phyloP scores from a whole-genome alignment of 495 filamentous ascomycete genomes.

The Viridothelium virens region DNA sequence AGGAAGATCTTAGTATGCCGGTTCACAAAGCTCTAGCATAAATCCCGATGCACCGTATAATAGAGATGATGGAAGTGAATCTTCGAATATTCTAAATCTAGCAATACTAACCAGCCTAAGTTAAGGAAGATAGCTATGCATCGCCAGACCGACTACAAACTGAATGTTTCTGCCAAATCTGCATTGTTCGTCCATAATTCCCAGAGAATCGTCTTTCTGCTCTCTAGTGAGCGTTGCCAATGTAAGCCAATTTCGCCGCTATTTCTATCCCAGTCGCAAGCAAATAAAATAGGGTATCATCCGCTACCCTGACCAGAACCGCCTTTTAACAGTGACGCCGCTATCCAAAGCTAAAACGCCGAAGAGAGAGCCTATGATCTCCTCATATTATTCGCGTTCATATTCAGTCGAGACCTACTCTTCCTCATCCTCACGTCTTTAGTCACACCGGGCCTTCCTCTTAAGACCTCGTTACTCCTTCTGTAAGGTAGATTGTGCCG shows the following conservation, averaged over 20 bases:
- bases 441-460: neutral
- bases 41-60: too few species aligned
- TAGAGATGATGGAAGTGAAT: too few species aligned
- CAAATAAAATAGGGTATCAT: neutral
- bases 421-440: constrained; percentile 10
- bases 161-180: too few species aligned
- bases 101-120: too few species aligned
- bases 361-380: neutral
- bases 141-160: too few species aligned
- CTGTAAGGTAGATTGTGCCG: constrained; percentile 4
- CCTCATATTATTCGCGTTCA: neutral
- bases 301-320: neutral
- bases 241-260: neutral
- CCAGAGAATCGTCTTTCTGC: too few species aligned
- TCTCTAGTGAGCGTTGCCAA: too few species aligned
- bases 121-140: too few species aligned
- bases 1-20: too few species aligned
- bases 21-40: too few species aligned
- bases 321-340: neutral
- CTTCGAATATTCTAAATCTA: too few species aligned
- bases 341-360: neutral
- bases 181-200: too few species aligned
- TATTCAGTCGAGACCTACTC: constrained; percentile 2
- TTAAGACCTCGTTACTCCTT: constrained; percentile 2
- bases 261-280: neutral